phyloP scores from a whole-genome alignment of 192 early-diverging fungal species.

The Rhizophagus sp. region DNA sequence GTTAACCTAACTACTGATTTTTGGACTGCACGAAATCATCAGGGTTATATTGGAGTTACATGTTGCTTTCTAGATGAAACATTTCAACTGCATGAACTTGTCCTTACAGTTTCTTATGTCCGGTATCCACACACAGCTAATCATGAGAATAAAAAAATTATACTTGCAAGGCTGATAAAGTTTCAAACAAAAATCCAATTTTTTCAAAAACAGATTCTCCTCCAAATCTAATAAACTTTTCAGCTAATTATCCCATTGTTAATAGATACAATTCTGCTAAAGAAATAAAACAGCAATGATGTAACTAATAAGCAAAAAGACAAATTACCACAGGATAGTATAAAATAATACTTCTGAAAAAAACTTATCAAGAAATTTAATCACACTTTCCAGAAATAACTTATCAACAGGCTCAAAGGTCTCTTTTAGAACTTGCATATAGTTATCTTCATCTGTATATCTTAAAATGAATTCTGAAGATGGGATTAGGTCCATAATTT shows the following conservation, averaged over 20 bases:
- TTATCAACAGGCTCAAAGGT: conserved; percentile 25
- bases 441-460: conserved; percentile 11
- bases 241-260: conserved; percentile 12
- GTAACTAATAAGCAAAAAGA: conserved; percentile 6
- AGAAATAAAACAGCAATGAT: neutral
- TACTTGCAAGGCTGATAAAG: conserved; percentile 26
- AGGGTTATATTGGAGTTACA: no score
- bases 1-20: no score
- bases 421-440: conserved; percentile 30
- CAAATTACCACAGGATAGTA: conserved; percentile 19
- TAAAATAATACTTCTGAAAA: conserved; percentile 19
- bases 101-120: no score
- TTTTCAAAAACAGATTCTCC: conserved; percentile 14
- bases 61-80: no score
- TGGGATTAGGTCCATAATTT: conserved; percentile 25
- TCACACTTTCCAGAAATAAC: conserved; percentile 3
- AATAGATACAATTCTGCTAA: conserved; percentile 6
- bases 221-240: conserved; percentile 18
- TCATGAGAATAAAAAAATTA: neutral
- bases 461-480: conserved; percentile 25
- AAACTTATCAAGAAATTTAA: conserved; percentile 23
- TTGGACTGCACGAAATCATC: no score
- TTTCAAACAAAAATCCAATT: conserved; percentile 25
- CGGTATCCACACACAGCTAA: no score
- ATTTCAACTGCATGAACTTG: no score